Base-by-base conservation (phyloP, 768 basidiomycete genomes). In the Mycena epipterygia region DNA sequence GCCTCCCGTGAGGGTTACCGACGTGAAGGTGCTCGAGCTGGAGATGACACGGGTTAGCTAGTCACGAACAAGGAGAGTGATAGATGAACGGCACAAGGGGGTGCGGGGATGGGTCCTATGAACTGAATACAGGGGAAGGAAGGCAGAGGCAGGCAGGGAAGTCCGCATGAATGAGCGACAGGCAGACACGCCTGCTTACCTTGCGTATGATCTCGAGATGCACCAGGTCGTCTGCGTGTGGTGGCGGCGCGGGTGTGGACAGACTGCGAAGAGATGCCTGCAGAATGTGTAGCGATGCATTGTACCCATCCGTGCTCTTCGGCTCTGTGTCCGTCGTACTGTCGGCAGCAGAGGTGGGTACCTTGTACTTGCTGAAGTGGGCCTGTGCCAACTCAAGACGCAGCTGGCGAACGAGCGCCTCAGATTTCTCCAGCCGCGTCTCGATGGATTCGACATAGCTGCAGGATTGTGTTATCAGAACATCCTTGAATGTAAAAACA, bases 221-320 rank as follows among this genome's bases (percentile, higher is more conserved):
- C 42, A 52, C 21, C 7, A 71, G 57, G 37, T 71, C 69, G 25
- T 71, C 64, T 14, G 49, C 58, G 17, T 52, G 32, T 25, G 57
- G 57, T 8, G 69, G 64, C 9, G 64, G 64, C 33, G 57, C 32
- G 21, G 69, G 64, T 2, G 32, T 37, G 5, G 39, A 4, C 12
- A 71, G n/a, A n/a, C n/a, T 19, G 42, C 35, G 48, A 27, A 71
- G 63, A 11, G 58, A 41, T 12, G 42, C 23, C 16, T 64, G 69
- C 39, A 71, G 35, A 1, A 71, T 14, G 33, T 44, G n/a, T 42
- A 66, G 23, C 25, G 57, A 37, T 3, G 64, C 64, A 5, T 2
- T 56, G 55, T 21, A 23, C 35, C 37, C 4, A 37, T 55, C 52
- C 21, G 21, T 4, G 6, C 30, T 8, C 17, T 13, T 14, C 51